phyloP scores from a whole-genome alignment of 257 asterid species.

The Gentiana straminea region DNA sequence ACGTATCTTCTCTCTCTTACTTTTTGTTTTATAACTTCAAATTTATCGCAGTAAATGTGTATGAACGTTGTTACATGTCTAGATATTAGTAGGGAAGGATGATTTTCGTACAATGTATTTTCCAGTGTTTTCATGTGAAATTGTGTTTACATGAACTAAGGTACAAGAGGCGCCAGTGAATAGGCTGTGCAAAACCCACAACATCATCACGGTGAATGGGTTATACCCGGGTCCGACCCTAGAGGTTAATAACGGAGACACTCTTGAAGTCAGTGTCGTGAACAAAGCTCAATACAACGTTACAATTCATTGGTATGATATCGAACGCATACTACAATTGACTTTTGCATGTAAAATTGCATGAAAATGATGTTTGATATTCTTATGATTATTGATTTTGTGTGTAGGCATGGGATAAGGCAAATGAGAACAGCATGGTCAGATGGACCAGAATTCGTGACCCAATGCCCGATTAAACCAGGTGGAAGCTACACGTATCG shows the following conservation, averaged over 20 bases:
- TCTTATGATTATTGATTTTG: neutral
- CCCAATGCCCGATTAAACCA: slow-evolving; percentile 85
- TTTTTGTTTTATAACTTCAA: neutral
- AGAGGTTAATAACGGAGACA: slow-evolving; percentile 75
- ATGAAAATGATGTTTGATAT: neutral
- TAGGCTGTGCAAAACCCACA: slow-evolving; percentile 89
- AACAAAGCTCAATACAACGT: slow-evolving; percentile 69
- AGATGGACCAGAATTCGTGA: slow-evolving; percentile 82
- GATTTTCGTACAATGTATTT: neutral
- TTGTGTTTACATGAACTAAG: slow-evolving; percentile 23
- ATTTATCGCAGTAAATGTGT: too few relatives aligned
- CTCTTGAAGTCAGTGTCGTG: slow-evolving; percentile 53
- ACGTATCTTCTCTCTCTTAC: slow-evolving; percentile 12
- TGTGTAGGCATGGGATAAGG: slow-evolving; percentile 74
- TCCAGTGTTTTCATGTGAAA: neutral
- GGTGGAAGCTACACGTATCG: slow-evolving; percentile 71
- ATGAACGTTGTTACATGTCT: too few relatives aligned
- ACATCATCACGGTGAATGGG: slow-evolving; percentile 58
- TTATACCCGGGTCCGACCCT: slow-evolving; percentile 75
- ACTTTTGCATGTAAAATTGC: slow-evolving; percentile 7
- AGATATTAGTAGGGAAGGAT: neutral
- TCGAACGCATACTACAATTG: too few relatives aligned
- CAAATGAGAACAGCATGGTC: slow-evolving; percentile 82
- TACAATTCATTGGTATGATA: slow-evolving; percentile 71
- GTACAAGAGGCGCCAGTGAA: slow-evolving; percentile 75